Percentiles rank a stretch among this genome's conserved stretches.
Conservation (phyloP, 768 basidiomycete species). For the Collybia mongolica region DNA sequence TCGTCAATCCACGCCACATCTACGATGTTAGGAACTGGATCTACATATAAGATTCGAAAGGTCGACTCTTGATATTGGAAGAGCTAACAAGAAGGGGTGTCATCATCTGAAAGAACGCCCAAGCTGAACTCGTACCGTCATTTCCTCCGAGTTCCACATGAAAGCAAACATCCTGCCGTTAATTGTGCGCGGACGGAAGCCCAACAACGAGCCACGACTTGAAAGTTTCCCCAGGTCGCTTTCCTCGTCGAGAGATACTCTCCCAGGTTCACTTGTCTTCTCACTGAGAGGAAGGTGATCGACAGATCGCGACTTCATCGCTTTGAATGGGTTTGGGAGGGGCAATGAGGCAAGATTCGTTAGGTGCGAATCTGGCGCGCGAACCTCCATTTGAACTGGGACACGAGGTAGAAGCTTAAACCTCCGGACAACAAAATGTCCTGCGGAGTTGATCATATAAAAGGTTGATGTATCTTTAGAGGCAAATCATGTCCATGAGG, state of each 20-base stretch:
- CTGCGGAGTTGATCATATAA: constrained; percentile 39
- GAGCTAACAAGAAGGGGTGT: constrained; percentile 22
- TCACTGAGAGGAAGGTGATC: constrained; percentile 37
- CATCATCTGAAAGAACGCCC: not conserved
- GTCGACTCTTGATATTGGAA: constrained; percentile 32
- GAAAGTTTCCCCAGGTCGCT: constrained; percentile 31
- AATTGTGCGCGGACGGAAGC: constrained; percentile 22
- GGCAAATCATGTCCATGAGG: not conserved
- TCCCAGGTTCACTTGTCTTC: constrained; percentile 19
- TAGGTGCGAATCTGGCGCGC: constrained; percentile 25
- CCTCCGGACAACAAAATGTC: constrained; percentile 43
- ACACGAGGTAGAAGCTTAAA: constrained; percentile 32
- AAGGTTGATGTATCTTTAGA: constrained; percentile 36
- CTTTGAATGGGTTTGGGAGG: constrained; percentile 67
- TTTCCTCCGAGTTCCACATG: constrained; percentile 44
- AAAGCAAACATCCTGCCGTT: constrained; percentile 35
- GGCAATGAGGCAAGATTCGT: constrained; percentile 32
- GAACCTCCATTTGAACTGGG: constrained; percentile 15
- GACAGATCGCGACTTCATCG: constrained; percentile 44
- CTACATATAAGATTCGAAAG: constrained; percentile 27
- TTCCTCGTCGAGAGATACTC: constrained; percentile 30
- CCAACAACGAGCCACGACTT: constrained; percentile 21
- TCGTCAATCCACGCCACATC: constrained; percentile 38
- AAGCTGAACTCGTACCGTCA: constrained; percentile 32
- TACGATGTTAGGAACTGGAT: constrained; percentile 22